Evolutionary conservation across 2,329 filamentous ascomycete species (phyloP).

Genomic region (Fusarium poae): DNA sequence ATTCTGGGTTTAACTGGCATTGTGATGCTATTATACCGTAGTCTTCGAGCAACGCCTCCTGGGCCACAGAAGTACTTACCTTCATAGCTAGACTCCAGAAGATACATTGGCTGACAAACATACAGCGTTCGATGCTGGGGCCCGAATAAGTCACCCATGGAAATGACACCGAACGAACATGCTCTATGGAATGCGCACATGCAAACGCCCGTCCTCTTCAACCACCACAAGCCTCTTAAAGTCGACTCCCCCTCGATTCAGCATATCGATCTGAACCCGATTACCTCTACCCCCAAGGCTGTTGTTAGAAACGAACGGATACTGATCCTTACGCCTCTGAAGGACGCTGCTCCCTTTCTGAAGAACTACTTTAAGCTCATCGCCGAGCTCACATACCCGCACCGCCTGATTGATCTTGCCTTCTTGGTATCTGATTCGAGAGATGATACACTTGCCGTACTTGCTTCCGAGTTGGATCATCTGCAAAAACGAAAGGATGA

Average conservation of each 20-base stretch:
- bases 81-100: not conserved
- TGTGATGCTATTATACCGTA: slow-evolving; percentile 87
- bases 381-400: slow-evolving; percentile 90
- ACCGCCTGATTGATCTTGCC: slow-evolving; percentile 92
- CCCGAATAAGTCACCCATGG: slow-evolving; percentile 93
- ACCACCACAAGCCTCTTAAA: slow-evolving; percentile 89
- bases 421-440: slow-evolving; percentile 93
- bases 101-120: slow-evolving; percentile 31
- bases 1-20: slow-evolving; percentile 77
- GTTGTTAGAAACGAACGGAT: slow-evolving; percentile 85
- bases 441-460: slow-evolving; percentile 90
- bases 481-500: slow-evolving; percentile 85
- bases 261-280: slow-evolving; percentile 84
- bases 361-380: slow-evolving; percentile 94
- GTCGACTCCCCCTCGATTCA: slow-evolving; percentile 85
- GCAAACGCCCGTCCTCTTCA: slow-evolving; percentile 94
- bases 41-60: slow-evolving; percentile 81
- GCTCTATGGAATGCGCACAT: slow-evolving; percentile 89
- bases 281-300: slow-evolving; percentile 85
- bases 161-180: slow-evolving; percentile 93
- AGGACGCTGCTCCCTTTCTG: slow-evolving; percentile 86
- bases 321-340: slow-evolving; percentile 91
- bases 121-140: slow-evolving; percentile 97
- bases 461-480: slow-evolving; percentile 86
- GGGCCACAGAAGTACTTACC: slow-evolving; percentile 88